Conservation (phyloP, 441 rosid genomes). For the Isatis lusitanica region DNA sequence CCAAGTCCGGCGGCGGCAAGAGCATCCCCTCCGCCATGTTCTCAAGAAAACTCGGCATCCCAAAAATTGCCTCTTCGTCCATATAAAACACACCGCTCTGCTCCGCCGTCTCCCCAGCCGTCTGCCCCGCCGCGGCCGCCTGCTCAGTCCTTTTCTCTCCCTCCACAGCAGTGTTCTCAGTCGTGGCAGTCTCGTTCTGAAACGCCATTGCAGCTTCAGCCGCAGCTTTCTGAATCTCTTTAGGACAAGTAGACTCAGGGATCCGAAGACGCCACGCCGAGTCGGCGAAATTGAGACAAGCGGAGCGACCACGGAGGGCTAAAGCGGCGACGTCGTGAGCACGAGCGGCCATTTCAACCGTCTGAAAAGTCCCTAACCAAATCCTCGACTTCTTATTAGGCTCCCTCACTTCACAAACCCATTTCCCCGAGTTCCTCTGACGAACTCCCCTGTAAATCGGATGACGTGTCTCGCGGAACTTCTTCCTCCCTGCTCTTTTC, state of each 20-base stretch:
- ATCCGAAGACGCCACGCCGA: constrained; percentile 68
- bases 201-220: constrained; percentile 72
- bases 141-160: constrained; percentile 38
- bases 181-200: constrained; percentile 27
- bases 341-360: constrained; percentile 87
- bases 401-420: constrained; percentile 90
- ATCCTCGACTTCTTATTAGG: constrained; percentile 81
- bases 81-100: constrained; percentile 34
- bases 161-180: constrained; percentile 13
- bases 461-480: constrained; percentile 81
- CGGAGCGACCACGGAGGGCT: constrained; percentile 66
- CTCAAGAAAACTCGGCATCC: constrained; percentile 56
- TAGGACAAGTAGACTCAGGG: constrained; percentile 60
- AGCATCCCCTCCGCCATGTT: constrained; percentile 83
- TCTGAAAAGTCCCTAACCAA: constrained; percentile 85
- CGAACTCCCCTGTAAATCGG: constrained; percentile 84
- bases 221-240: constrained; percentile 79
- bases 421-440: constrained; percentile 66
- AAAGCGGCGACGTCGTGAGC: constrained; percentile 91
- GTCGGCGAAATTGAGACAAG: constrained; percentile 92
- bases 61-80: constrained; percentile 62
- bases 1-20: constrained; percentile 63
- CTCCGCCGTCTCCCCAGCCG: constrained; percentile 10
- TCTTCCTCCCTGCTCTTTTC: constrained; percentile 81
- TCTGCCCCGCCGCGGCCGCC: not conserved